Percentiles rank a stretch among this genome's conserved stretches.
These are phyloP conservation scores for Tolypocladium nubicola DNA, from an alignment of 2,329 filamentous ascomycete species.

Conservation along the genomic window DNA sequence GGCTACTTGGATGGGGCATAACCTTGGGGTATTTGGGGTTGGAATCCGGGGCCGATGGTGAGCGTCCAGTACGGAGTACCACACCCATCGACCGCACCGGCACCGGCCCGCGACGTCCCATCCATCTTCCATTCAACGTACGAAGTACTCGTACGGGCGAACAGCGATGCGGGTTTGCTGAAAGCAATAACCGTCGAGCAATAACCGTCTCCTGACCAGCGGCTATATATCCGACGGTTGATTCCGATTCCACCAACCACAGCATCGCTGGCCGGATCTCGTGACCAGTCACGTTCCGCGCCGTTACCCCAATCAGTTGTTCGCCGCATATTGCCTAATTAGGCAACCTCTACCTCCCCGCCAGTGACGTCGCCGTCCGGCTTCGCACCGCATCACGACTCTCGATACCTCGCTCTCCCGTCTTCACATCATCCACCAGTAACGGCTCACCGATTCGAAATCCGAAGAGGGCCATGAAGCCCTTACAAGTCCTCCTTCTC, in stretches of 20 bases:
- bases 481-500: constrained; percentile 3
- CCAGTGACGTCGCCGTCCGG: not conserved
- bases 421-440: not conserved
- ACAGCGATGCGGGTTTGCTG: not conserved
- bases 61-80: not conserved
- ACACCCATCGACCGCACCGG: not conserved
- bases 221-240: not conserved
- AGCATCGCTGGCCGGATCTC: not conserved
- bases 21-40: not conserved
- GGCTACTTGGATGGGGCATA: not conserved
- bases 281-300: not conserved
- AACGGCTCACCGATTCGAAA: not conserved
- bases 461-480: constrained; percentile 1
- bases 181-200: not conserved
- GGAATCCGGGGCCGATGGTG: not conserved
- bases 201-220: not conserved
- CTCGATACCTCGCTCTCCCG: not conserved
- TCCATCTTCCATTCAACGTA: not conserved
- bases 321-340: not conserved
- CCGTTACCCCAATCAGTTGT: not conserved
- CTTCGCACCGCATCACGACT: not conserved
- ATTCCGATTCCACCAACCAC: not conserved
- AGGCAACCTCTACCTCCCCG: not conserved
- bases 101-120: not conserved
- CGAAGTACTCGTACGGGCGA: not conserved